Conservation (phyloP, 1,284 basidiomycete genomes). For the Cutaneotrichosporon sp. region DNA sequence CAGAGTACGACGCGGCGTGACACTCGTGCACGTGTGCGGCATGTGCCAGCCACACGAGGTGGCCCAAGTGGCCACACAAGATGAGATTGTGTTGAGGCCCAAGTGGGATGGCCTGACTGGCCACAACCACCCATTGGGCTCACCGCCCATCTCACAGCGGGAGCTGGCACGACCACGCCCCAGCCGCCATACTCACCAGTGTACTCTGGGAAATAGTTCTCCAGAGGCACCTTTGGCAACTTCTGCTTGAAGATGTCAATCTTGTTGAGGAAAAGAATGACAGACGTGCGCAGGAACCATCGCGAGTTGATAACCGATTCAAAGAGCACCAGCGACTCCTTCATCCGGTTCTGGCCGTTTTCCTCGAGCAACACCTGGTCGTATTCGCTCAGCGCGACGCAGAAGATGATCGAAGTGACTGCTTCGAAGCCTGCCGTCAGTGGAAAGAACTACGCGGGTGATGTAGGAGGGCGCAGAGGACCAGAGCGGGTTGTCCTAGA, state of each 20-base stretch:
- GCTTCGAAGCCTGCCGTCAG: constrained; percentile 63
- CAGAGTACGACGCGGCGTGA: too few species aligned
- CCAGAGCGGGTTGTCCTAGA: neutral
- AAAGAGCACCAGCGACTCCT: constrained; percentile 85
- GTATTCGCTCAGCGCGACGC: constrained; percentile 88
- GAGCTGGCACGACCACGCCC: too few species aligned
- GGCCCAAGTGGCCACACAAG: too few species aligned
- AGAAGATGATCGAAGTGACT: constrained; percentile 92
- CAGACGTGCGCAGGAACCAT: constrained; percentile 90
- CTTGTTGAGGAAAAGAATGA: constrained; percentile 92
- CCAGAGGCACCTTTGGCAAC: constrained; percentile 76
- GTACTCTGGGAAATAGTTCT: constrained; percentile 90
- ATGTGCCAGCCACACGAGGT: too few species aligned
- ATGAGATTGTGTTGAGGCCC: too few species aligned
- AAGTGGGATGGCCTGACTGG: too few species aligned
- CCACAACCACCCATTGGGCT: too few species aligned
- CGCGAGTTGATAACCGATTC: constrained; percentile 96
- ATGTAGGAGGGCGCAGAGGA: neutral
- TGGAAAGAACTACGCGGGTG: too few species aligned
- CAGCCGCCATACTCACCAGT: constrained; percentile 50
- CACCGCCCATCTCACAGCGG: too few species aligned
- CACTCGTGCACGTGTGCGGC: too few species aligned
- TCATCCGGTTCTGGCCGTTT: constrained; percentile 80
- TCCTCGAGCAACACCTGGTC: constrained; percentile 82
- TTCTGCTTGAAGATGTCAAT: constrained; percentile 94